phyloP scores from a whole-genome alignment of 805 yeast species.

The Candida vartiovaarae region DNA sequence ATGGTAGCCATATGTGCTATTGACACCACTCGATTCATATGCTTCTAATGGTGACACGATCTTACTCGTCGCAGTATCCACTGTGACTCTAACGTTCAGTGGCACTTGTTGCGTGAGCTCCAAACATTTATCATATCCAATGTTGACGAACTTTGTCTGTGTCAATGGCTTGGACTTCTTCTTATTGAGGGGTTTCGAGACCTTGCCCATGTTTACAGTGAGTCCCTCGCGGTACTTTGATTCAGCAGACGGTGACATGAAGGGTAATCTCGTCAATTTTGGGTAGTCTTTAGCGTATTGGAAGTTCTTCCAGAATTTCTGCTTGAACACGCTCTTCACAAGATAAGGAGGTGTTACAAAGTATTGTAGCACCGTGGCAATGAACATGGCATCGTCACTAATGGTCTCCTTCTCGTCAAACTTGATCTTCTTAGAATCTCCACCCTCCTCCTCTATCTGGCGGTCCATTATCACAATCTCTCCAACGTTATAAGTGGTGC shows the following conservation, averaged over 20 bases:
- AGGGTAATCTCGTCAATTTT: conserved; percentile 65
- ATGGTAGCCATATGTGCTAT: conserved; percentile 61
- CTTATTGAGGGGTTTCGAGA: conserved; percentile 21
- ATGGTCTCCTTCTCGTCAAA: conserved; percentile 19
- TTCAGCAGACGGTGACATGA: conserved; percentile 41
- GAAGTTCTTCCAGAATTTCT: conserved; percentile 39
- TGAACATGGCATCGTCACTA: conserved; percentile 38
- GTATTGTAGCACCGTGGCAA: conserved; percentile 68
- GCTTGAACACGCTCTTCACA: conserved; percentile 54
- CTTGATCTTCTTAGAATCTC: conserved; percentile 23
- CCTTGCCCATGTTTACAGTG: conserved; percentile 34
- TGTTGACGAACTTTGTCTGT: conserved; percentile 67
- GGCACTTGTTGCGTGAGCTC: conserved; percentile 65
- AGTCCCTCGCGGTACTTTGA: conserved; percentile 58
- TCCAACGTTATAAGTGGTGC: conserved; percentile 59
- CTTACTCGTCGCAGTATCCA: conserved; percentile 52
- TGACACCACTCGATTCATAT: conserved; percentile 55
- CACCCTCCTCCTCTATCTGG: conserved; percentile 17
- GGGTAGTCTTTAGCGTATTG: conserved; percentile 65
- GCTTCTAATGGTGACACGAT: conserved; percentile 70
- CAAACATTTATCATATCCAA: conserved; percentile 56
- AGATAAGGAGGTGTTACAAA: conserved; percentile 84
- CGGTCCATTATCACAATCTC: conserved; percentile 70
- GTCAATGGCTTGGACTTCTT: conserved; percentile 42
- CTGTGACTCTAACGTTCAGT: conserved; percentile 72